Evolutionary conservation across 345 rosid species (phyloP).

Genomic region (Kernera saxatilis): DNA sequence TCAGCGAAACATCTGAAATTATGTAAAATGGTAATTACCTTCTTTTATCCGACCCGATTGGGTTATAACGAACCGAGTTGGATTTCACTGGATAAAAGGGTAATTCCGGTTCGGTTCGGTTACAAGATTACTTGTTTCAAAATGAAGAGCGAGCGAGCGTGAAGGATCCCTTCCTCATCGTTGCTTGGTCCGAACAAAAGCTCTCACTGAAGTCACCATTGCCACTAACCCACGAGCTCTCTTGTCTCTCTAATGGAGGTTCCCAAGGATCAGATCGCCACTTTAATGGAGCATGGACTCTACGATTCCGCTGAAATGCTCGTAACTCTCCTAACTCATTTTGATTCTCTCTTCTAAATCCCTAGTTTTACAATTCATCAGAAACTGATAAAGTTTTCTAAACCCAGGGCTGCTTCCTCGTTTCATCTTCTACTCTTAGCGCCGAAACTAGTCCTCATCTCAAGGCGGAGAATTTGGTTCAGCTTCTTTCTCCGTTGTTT

Average conservation of each 20-base stretch:
- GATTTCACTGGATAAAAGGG: constrained; percentile 3
- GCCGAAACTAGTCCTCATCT: constrained; percentile 74
- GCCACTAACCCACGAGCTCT: constrained; percentile 21
- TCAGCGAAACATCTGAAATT: constrained; percentile 56
- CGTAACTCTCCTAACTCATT: constrained; percentile 33
- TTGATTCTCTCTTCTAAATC: neutral
- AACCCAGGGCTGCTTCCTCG: constrained; percentile 74
- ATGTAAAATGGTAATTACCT: too few species aligned
- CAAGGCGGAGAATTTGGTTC: constrained; percentile 86
- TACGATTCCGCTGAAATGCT: constrained; percentile 77
- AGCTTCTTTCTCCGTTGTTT: constrained; percentile 6
- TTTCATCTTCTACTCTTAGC: constrained; percentile 65
- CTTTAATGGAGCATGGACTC: constrained; percentile 77
- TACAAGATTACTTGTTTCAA: constrained; percentile 16
- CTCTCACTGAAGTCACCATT: neutral
- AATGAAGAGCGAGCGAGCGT: constrained; percentile 27
- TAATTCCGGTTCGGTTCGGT: neutral
- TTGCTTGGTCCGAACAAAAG: neutral
- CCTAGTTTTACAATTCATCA: constrained; percentile 4
- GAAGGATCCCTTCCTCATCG: constrained; percentile 10
- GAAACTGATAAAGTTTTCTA: neutral
- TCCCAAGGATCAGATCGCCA: constrained; percentile 71
- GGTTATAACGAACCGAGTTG: neutral
- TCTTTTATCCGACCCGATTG: neutral
- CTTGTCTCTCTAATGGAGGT: constrained; percentile 54